These are phyloP conservation scores for Brassica nigra DNA, from an alignment of 345 rosid species.

Conservation along the genomic window DNA sequence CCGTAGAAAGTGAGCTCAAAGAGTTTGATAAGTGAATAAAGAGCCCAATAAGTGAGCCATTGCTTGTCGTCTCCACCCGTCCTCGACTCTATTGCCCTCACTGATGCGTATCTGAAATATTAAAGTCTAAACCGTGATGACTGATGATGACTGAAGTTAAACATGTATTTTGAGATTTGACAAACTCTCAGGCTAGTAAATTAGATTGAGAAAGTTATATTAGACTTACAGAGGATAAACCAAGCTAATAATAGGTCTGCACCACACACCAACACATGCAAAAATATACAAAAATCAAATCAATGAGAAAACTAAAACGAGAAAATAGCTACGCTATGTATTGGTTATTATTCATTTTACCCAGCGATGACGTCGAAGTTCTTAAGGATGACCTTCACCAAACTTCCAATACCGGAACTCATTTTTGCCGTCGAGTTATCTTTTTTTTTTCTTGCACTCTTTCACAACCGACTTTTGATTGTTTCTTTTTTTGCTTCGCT, in stretches of 20 bases:
- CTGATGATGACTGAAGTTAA: neutral
- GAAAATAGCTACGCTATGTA: neutral
- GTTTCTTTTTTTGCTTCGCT: neutral
- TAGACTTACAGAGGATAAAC: conserved; percentile 75
- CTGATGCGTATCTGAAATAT: conserved; percentile 60
- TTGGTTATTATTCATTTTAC: conserved; percentile 31
- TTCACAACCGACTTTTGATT: conserved; percentile 20
- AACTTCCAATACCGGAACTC: conserved; percentile 54
- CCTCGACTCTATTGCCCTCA: conserved; percentile 72
- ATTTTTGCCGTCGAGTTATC: conserved; percentile 9
- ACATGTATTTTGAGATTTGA: neutral
- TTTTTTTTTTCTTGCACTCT: neutral
- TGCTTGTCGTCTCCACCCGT: conserved; percentile 64
- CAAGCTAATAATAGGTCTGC: conserved; percentile 77
- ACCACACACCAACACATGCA: neutral
- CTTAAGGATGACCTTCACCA: conserved; percentile 61
- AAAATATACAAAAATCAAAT: neutral
- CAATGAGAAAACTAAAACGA: neutral
- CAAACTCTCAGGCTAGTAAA: neutral
- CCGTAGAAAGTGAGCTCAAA: conserved; percentile 75
- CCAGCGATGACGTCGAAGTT: conserved; percentile 82
- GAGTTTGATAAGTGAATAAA: conserved; percentile 73
- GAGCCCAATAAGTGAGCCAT: conserved; percentile 87
- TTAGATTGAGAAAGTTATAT: neutral
- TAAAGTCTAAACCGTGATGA: neutral